Conservation (phyloP, 2,329 filamentous ascomycete genomes). For the Trichoderma pleuroti region DNA sequence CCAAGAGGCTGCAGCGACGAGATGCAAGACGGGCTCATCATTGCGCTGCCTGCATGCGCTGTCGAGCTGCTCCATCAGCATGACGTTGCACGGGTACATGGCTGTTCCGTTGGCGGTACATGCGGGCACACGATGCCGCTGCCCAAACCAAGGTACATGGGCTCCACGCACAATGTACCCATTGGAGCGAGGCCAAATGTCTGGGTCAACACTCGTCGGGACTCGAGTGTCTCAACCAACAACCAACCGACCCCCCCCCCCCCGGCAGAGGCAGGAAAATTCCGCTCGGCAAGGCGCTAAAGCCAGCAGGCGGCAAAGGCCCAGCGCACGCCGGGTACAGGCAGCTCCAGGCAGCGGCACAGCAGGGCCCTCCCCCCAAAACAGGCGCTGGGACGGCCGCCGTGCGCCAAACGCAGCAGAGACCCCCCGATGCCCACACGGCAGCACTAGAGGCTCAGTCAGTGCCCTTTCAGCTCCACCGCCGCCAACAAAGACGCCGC, state of each 20-base stretch:
- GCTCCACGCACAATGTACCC: background rate
- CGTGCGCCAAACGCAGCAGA: background rate
- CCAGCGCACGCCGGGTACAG: too few relatives aligned
- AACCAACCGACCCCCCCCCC: too few relatives aligned
- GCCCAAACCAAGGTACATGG: background rate
- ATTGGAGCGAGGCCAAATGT: background rate
- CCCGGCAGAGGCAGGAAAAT: constrained; percentile 3
- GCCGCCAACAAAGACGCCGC: constrained; percentile 24
- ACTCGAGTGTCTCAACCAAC: too few relatives aligned
- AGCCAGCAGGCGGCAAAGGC: background rate
- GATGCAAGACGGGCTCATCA: background rate
- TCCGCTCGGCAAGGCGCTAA: constrained; percentile 8
- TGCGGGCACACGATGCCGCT: background rate
- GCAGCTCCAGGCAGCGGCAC: constrained; percentile 10
- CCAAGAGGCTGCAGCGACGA: background rate
- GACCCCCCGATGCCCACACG: background rate
- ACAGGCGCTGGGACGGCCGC: background rate
- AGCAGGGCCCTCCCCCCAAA: constrained; percentile 4
- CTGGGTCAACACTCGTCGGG: background rate
- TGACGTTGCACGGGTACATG: background rate
- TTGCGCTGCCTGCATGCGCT: background rate
- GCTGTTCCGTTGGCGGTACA: background rate
- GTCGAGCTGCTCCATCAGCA: background rate
- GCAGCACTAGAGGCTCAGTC: background rate
- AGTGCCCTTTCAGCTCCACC: constrained; percentile 8